Evolutionary conservation across 176 grass and related monocot species (phyloP).

Genomic region (Eremochloa ophiuroides): DNA sequence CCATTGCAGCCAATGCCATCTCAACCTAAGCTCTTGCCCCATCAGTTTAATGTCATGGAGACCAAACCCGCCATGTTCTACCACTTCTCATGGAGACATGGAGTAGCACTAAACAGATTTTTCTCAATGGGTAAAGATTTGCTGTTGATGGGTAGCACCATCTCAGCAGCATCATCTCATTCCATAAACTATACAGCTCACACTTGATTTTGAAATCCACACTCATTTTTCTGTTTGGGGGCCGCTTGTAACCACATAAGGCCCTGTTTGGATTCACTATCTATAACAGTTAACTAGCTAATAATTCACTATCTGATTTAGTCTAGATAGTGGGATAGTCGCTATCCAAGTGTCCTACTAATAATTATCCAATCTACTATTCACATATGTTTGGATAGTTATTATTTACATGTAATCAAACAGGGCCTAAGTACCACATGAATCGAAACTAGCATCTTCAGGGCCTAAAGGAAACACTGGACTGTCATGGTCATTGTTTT

Average conservation of each 20-base stretch:
- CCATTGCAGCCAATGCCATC: too few relatives aligned
- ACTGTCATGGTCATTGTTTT: conserved; percentile 8
- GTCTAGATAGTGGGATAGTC: too few relatives aligned
- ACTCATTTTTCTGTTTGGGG: conserved; percentile 4
- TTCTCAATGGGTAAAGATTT: neutral
- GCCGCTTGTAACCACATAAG: neutral
- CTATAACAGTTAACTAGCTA: too few relatives aligned
- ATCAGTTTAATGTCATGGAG: too few relatives aligned
- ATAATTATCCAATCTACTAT: too few relatives aligned
- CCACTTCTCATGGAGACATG: neutral
- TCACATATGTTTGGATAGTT: too few relatives aligned
- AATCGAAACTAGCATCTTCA: conserved; percentile 8
- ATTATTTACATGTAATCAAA: too few relatives aligned
- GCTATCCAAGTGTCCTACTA: too few relatives aligned
- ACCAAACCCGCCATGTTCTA: neutral
- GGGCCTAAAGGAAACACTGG: neutral
- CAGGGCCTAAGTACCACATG: too few relatives aligned
- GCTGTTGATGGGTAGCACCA: conserved; percentile 12
- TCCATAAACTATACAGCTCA: conserved; percentile 11
- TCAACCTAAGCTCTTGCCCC: too few relatives aligned
- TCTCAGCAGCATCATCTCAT: conserved; percentile 25
- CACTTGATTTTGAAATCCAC: neutral
- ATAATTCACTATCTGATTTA: too few relatives aligned
- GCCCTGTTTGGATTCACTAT: too few relatives aligned
- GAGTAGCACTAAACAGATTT: neutral